Base-by-base conservation (phyloP, 2,329 filamentous ascomycete species). In the Hypoxylon sp. region DNA sequence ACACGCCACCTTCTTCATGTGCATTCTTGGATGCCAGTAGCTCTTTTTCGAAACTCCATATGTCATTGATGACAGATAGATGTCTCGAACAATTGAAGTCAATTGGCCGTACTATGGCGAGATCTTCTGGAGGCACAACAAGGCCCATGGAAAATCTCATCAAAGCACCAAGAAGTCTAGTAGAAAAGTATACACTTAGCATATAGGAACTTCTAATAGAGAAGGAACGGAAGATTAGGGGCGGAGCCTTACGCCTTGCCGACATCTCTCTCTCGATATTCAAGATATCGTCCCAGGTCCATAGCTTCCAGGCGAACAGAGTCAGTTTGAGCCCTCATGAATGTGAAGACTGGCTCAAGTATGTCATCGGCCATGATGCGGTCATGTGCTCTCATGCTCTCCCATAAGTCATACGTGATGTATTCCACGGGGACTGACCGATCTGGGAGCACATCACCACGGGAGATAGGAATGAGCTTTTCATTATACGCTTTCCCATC, bases 241-340 rank as follows among this genome's bases (percentile, higher is more conserved):
- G 7, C 13, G n/a, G 19, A 3, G 6, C 42, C 62, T 55, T 60
- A 73, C 70, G 59, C 69, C 51, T 68, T 64, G 15, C 73, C 72
- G 2, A 73, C 69, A 50, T 74, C 71, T 5, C 37, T 34, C 51
- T 70, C 66, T 1, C 71, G 66, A 54, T 73, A 73, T 21, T 66
- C 53, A 2, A 74, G 61, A 47, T 74, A 73, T 4, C 57, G 15
- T 0, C 64, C 63, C 7, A 74, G 26, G 1, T 47, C 52, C 29
- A 59, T 62, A n/a, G 60, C 59, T 0, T 21, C 45, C 13, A 54
- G 17, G 1, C 66, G 59, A 2, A 23, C 21, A 5, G 52, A 35
- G 19, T 72, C 69, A 2, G 68, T 71, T 59, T 75, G 72, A 0
- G 73, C 67, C 1, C 64, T 47, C 70, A 75, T 73, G 59, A 74